phyloP scores from a whole-genome alignment of 1,284 basidiomycete species.

The Fomitopsis palustris region DNA sequence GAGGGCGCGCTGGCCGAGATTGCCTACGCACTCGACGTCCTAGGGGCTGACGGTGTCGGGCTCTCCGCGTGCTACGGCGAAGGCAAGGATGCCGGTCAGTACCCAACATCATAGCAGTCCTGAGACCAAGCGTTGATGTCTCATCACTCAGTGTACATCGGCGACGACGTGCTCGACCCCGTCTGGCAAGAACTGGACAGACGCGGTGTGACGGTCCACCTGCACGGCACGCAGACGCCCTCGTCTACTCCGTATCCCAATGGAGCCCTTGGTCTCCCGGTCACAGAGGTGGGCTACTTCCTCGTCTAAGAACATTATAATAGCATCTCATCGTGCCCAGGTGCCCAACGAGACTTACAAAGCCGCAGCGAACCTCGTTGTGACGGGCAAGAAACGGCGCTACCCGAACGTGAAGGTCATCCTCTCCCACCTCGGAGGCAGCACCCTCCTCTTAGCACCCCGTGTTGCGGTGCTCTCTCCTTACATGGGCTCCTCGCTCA shows the following conservation, averaged over 20 bases:
- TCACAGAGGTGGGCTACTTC: conserved; percentile 49
- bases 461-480: conserved; percentile 62
- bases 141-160: conserved; percentile 52
- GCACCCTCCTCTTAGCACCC: conserved; percentile 53
- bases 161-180: conserved; percentile 54
- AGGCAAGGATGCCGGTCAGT: conserved; percentile 27
- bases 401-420: conserved; percentile 58
- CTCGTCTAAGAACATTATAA: too few relatives aligned
- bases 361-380: conserved; percentile 70
- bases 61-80: conserved; percentile 61
- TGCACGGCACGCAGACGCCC: conserved; percentile 65
- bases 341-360: conserved; percentile 78
- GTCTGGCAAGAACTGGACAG: conserved; percentile 64
- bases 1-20: conserved; percentile 59
- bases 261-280: conserved; percentile 57
- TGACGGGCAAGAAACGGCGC: conserved; percentile 61
- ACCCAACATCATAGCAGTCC: neutral
- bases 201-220: conserved; percentile 56
- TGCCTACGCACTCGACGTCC: conserved; percentile 49
- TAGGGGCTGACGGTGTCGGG: conserved; percentile 58
- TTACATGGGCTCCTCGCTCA: conserved; percentile 62
- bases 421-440: conserved; percentile 68
- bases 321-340: conserved; percentile 28
- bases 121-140: neutral
- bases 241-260: conserved; percentile 62